Base-by-base conservation (phyloP, 2,329 filamentous ascomycete species). In the Periglandula ipomoeae region DNA sequence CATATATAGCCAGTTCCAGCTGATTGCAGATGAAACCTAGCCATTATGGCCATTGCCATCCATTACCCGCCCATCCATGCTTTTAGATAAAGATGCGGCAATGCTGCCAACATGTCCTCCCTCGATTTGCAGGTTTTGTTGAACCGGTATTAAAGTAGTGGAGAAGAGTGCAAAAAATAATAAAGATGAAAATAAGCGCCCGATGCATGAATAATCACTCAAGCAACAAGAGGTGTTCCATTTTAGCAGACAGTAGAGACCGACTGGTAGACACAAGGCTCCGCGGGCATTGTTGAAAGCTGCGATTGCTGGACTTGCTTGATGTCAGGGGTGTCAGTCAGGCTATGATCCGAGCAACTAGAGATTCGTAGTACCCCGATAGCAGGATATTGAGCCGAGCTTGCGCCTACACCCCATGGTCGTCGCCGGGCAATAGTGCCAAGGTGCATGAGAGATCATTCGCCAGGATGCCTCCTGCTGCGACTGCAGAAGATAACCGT, bases 241-340 rank as follows among this genome's bases (percentile, higher is more conserved):
- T 23, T 10, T 19, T 13, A 23, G 23, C 11, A 26, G 35, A 27
- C 5, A 34, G 13, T 5, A 20, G 11, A 5, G 24, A 41, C 26
- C 13, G 35, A 20, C 23, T 30, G 22, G 13, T 35, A 3, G 17
- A 32, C 17, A 20, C 5, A 5, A 40, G 15, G 37, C 46, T 38
- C 19, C 34, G 32, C 32, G n/a, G 26, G 22, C 41, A 26, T 27
- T 48, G 40, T 44, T 44, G 46, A 44, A 48, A 43, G 39, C 26
- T 17, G 32, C 6, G 23, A 9, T 19, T 35, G 39, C 19, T 22
- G 13, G 30, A 47, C 19, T 37, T 34, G 23, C n/a, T 19, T 15
- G 15, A 42, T 19, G n/a, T 26, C 27, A n/a, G 30, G 24, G 20
- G 13, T 26, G 8, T 23, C 22, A 30, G 44, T 40, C 40, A 17